A percentile compares a stretch with the other conserved stretches of the same genome.
phyloP scores from a whole-genome alignment of 352 stramenopile genomes.

The Phytophthora fragariaefolia region DNA sequence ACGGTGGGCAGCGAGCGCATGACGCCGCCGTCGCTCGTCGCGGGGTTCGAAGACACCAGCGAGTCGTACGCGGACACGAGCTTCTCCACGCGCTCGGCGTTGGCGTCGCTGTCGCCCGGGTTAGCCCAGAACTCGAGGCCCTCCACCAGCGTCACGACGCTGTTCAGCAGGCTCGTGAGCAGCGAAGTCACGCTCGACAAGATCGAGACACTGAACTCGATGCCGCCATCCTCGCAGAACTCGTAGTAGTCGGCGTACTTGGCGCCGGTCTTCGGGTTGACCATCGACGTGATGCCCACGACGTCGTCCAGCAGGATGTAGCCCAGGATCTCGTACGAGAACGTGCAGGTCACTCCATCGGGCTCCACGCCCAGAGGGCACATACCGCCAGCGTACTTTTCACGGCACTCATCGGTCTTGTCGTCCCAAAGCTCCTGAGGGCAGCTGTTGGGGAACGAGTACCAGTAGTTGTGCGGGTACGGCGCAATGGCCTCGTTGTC shows the following conservation, averaged over 20 bases:
- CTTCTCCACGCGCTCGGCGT: slow-evolving; percentile 47
- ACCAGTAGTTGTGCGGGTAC: slow-evolving; percentile 86
- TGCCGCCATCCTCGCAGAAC: slow-evolving; percentile 60
- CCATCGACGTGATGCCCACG: slow-evolving; percentile 74
- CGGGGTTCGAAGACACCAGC: slow-evolving; percentile 38
- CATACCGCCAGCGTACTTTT: slow-evolving; percentile 46
- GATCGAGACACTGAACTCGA: slow-evolving; percentile 53
- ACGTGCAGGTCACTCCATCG: slow-evolving; percentile 66
- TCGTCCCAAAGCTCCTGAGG: slow-evolving; percentile 47
- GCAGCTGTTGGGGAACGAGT: slow-evolving; percentile 84
- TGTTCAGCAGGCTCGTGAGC: slow-evolving; percentile 12
- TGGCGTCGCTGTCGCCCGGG: slow-evolving; percentile 49
- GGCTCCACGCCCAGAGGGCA: slow-evolving; percentile 53
- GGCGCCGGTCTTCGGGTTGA: slow-evolving; percentile 50
- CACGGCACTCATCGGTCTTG: slow-evolving; percentile 53
- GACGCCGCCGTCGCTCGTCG: slow-evolving; percentile 47
- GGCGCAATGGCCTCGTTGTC: slow-evolving; percentile 61
- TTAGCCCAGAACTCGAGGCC: slow-evolving; percentile 74
- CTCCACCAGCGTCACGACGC: slow-evolving; percentile 34
- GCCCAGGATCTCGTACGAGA: slow-evolving; percentile 67
- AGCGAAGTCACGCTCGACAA: slow-evolving; percentile 19
- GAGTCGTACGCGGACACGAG: slow-evolving; percentile 62
- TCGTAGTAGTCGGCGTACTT: slow-evolving; percentile 66
- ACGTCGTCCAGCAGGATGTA: slow-evolving; percentile 73
- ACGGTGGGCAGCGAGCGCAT: slow-evolving; percentile 57